phyloP scores from a whole-genome alignment of 805 yeast genomes.

The Dipodascus albidus region DNA sequence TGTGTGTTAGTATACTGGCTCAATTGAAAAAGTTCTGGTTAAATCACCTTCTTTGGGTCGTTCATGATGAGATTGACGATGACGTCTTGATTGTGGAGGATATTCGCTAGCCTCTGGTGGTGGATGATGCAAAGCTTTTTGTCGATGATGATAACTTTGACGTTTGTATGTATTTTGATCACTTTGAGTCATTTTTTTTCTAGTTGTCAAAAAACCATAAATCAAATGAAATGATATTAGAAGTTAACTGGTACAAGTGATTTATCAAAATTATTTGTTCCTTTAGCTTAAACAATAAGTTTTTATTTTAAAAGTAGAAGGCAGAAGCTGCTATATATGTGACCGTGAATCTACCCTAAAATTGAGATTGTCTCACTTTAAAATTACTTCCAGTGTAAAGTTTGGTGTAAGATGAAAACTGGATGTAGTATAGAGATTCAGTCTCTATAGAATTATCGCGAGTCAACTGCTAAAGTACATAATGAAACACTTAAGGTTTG shows the following conservation, averaged over 20 bases:
- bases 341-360: neutral
- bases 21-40: no score
- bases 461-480: no score
- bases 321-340: neutral
- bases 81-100: neutral
- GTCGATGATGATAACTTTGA: neutral
- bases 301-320: neutral
- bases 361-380: neutral
- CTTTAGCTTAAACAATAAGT: neutral
- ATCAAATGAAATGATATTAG: neutral
- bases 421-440: no score
- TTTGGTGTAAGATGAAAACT: no score
- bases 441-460: no score
- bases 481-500: neutral
- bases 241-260: no score
- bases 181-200: neutral
- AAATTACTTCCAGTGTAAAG: no score
- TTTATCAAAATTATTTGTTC: no score
- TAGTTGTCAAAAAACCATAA: neutral
- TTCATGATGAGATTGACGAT: neutral
- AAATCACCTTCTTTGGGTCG: neutral
- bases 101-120: neutral
- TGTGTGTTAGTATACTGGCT: neutral
- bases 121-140: neutral
- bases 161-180: neutral